phyloP scores from a whole-genome alignment of 1,284 basidiomycete genomes.

The Ganoderma multipileum region DNA sequence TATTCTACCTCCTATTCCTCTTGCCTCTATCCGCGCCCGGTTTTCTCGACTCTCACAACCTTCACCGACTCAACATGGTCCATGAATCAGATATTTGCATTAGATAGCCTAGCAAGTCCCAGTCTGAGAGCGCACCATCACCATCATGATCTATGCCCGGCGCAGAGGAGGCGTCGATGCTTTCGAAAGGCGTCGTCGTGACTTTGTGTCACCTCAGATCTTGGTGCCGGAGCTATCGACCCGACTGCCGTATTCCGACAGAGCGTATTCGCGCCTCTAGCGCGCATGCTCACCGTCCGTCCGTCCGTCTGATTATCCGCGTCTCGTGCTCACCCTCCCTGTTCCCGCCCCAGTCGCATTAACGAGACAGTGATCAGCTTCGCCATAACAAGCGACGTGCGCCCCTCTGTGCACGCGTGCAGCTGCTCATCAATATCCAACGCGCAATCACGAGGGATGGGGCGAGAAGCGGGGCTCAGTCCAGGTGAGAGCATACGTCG shows the following conservation, averaged over 20 bases:
- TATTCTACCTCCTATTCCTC: neutral
- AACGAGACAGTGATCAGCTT: neutral
- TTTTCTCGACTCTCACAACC: neutral
- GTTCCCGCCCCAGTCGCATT: neutral
- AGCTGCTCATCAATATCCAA: neutral
- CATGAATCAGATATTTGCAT: neutral
- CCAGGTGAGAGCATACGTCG: neutral
- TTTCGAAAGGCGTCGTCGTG: neutral
- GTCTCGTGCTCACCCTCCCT: neutral
- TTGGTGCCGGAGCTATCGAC: slow-evolving; percentile 1
- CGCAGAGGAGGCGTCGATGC: slow-evolving; percentile 11
- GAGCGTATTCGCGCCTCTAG: neutral
- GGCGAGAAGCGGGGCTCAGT: neutral
- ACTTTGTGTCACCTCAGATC: neutral
- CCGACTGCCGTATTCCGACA: neutral
- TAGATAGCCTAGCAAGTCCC: slow-evolving; percentile 13
- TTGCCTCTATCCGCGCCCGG: neutral
- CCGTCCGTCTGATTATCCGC: neutral
- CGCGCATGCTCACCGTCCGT: neutral
- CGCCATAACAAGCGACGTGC: neutral
- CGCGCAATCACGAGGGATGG: neutral
- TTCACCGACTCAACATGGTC: neutral
- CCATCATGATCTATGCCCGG: slow-evolving; percentile 29
- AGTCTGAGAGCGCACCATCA: slow-evolving; percentile 18
- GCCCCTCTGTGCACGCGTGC: neutral